These are phyloP conservation scores for Orbilia javanica DNA, from an alignment of 2,329 filamentous ascomycete genomes.

Conservation along the genomic window DNA sequence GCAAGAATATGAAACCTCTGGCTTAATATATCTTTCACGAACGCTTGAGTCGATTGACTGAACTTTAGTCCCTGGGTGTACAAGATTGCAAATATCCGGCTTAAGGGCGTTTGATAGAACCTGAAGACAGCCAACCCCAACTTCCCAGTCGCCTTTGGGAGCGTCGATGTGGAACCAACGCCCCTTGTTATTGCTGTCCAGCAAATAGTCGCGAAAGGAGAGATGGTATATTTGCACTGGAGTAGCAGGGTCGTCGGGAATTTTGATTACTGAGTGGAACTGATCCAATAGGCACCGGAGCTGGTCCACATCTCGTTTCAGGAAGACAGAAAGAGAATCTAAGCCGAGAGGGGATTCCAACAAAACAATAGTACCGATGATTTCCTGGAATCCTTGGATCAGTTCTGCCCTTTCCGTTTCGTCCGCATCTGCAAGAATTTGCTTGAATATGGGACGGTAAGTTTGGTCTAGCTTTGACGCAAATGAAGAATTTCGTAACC, in stretches of 20 bases:
- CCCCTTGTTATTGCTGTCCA: neutral
- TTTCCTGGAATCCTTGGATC: slow-evolving; percentile 6
- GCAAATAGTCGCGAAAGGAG: slow-evolving; percentile 32
- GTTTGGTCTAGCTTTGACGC: slow-evolving; percentile 18
- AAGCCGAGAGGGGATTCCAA: slow-evolving; percentile 27
- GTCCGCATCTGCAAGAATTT: slow-evolving; percentile 7
- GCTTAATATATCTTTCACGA: slow-evolving; percentile 51
- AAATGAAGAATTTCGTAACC: neutral
- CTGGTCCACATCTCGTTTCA: neutral
- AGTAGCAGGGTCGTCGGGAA: slow-evolving; percentile 1
- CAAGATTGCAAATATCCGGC: slow-evolving; percentile 62
- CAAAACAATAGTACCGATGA: slow-evolving; percentile 30
- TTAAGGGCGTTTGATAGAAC: slow-evolving; percentile 63
- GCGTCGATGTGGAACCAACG: neutral
- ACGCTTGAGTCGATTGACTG: slow-evolving; percentile 39
- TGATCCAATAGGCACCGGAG: neutral
- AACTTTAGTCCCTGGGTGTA: neutral
- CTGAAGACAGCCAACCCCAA: slow-evolving; percentile 60
- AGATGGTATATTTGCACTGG: slow-evolving; percentile 12
- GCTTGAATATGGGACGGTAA: slow-evolving; percentile 24
- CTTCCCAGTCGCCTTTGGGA: neutral
- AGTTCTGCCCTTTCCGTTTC: slow-evolving; percentile 3
- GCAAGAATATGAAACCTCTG: slow-evolving; percentile 61
- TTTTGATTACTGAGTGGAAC: slow-evolving; percentile 25
- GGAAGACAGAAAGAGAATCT: slow-evolving; percentile 7